A percentile compares a stretch with the other conserved stretches of the same genome.
phyloP scores from a whole-genome alignment of 1,284 basidiomycete genomes.

The Athelia sp. region DNA sequence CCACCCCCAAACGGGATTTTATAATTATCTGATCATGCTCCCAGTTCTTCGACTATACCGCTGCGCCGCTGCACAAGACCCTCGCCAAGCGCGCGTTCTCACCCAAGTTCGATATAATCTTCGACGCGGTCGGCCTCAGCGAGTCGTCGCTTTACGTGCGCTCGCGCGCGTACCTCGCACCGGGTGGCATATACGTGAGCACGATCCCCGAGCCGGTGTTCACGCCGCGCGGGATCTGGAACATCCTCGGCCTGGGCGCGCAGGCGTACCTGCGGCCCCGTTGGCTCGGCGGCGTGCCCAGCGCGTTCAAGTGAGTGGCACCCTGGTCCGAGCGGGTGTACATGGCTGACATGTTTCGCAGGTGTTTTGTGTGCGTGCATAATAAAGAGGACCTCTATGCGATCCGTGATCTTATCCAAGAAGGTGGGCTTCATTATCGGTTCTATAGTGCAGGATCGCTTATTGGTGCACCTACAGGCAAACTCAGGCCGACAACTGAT shows the following conservation, averaged over 20 bases:
- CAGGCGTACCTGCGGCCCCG: constrained; percentile 28
- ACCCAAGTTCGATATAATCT: constrained; percentile 36
- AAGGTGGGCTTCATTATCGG: constrained; percentile 30
- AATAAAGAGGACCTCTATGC: constrained; percentile 30
- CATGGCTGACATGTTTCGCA: too few relatives aligned
- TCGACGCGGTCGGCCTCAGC: constrained; percentile 32
- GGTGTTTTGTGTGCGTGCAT: constrained; percentile 23
- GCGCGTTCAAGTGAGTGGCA: constrained; percentile 34
- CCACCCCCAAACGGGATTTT: too few relatives aligned
- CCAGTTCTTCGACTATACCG: constrained; percentile 58
- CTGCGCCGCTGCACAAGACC: constrained; percentile 36
- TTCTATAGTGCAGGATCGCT: too few relatives aligned
- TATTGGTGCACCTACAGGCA: too few relatives aligned
- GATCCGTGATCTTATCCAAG: constrained; percentile 31
- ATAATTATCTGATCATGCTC: too few relatives aligned
- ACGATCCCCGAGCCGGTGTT: constrained; percentile 35
- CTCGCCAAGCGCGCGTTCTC: constrained; percentile 31
- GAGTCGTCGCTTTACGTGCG: constrained; percentile 32
- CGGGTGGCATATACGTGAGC: constrained; percentile 39
- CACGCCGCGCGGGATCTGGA: too few relatives aligned
- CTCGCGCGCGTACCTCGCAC: constrained; percentile 40
- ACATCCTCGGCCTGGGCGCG: constrained; percentile 22
- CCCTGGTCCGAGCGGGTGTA: too few relatives aligned
- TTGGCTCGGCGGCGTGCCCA: constrained; percentile 43
- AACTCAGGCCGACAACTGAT: constrained; percentile 55